A percentile compares a stretch with the other conserved stretches of the same genome.
Conservation (phyloP, 1,139 yeast genomes). For the Pichia sp. region DNA sequence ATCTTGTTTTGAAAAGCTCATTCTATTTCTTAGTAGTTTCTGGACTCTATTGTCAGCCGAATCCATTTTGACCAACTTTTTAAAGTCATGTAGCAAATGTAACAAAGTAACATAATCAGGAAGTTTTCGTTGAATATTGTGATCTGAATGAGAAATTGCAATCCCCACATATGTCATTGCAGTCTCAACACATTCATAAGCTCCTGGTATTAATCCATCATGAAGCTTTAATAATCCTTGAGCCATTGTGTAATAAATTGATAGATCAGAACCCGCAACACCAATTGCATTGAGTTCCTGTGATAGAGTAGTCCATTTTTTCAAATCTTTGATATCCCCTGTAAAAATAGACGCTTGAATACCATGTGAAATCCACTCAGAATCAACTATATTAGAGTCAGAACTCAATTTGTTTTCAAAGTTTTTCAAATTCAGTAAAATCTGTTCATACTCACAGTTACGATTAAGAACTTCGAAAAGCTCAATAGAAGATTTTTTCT, state of each 20-base stretch:
- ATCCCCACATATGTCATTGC: conserved; percentile 54
- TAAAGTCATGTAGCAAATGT: conserved; percentile 66
- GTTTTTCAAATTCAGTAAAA: conserved; percentile 25
- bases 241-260: conserved; percentile 63
- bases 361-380: conserved; percentile 62
- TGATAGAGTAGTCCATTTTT: conserved; percentile 49
- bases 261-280: conserved; percentile 41
- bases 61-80: conserved; percentile 25
- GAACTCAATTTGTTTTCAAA: conserved; percentile 13
- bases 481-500: conserved; percentile 31
- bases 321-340: conserved; percentile 46
- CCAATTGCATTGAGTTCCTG: conserved; percentile 31
- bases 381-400: conserved; percentile 8
- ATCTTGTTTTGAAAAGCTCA: conserved; percentile 50
- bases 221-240: conserved; percentile 45
- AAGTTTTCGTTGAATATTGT: conserved; percentile 42
- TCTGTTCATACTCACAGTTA: conserved; percentile 50
- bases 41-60: conserved; percentile 13
- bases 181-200: conserved; percentile 37
- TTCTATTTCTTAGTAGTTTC: conserved; percentile 28
- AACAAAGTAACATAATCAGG: conserved; percentile 44
- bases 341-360: conserved; percentile 66
- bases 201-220: conserved; percentile 28
- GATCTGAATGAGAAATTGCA: conserved; percentile 51
- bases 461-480: conserved; percentile 48